Conservation (phyloP, 345 rosid genomes). For the Cardiospermum halicacabum region DNA sequence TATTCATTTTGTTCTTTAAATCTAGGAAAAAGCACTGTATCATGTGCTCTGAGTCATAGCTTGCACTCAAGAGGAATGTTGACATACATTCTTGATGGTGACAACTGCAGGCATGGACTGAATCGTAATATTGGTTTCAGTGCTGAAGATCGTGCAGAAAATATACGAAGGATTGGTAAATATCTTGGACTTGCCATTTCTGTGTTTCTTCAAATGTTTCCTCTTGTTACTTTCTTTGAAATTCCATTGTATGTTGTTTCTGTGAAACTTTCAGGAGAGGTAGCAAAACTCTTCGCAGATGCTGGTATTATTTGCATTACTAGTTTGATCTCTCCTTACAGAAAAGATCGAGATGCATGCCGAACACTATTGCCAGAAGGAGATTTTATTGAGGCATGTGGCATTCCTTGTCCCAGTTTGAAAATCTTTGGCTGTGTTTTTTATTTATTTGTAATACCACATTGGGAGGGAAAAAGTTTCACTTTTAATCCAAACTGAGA, state of each 20-base stretch:
- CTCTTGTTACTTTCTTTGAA: constrained; percentile 2
- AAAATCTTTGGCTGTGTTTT: background rate
- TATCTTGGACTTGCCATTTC: background rate
- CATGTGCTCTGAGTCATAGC: constrained; percentile 57
- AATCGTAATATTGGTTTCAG: constrained; percentile 63
- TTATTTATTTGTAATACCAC: background rate
- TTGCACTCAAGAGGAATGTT: constrained; percentile 62
- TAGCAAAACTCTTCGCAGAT: constrained; percentile 81
- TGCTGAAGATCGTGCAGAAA: constrained; percentile 70
- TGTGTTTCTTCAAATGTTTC: background rate
- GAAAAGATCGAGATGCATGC: constrained; percentile 62
- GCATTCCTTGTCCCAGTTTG: constrained; percentile 4
- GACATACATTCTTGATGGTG: constrained; percentile 73
- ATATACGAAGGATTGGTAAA: constrained; percentile 72
- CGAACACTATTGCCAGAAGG: constrained; percentile 68
- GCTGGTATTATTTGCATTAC: constrained; percentile 82
- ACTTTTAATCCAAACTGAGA: background rate
- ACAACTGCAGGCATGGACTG: constrained; percentile 77
- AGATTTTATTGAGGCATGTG: constrained; percentile 66
- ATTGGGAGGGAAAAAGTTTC: background rate
- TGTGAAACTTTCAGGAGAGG: constrained; percentile 64
- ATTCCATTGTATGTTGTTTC: constrained; percentile 5
- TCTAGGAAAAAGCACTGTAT: constrained; percentile 82
- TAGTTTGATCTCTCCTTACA: constrained; percentile 83
- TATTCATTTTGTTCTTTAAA: background rate